Evolutionary conservation across 345 rosid genomes (phyloP).

Genomic region (Brassica incana): DNA sequence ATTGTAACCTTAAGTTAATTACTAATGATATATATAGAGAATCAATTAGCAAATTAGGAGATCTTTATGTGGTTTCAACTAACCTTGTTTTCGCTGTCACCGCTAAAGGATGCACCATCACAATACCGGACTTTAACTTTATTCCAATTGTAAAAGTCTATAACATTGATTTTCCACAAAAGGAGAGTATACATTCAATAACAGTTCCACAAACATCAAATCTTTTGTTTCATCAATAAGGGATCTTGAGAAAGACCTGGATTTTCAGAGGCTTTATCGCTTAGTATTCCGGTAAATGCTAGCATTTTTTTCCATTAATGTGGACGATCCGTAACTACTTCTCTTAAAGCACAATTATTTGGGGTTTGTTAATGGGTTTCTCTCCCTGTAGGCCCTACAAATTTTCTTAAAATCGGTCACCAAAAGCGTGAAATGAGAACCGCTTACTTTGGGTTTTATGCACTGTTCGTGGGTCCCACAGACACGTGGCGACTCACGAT

Average conservation of each 20-base stretch:
- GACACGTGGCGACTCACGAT: no score
- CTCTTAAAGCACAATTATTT: constrained; percentile 17
- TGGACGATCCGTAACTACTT: constrained; percentile 69
- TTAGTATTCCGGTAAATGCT: constrained; percentile 68
- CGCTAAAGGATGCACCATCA: constrained; percentile 88
- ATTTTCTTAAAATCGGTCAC: no score
- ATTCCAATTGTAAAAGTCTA: constrained; percentile 96
- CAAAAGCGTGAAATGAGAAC: no score
- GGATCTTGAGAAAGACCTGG: constrained; percentile 52
- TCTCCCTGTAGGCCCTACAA: no score
- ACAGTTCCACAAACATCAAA: neutral
- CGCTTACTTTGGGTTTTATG: no score
- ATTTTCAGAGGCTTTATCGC: constrained; percentile 67
- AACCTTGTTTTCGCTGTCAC: constrained; percentile 78
- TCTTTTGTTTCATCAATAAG: neutral
- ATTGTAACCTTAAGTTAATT: neutral
- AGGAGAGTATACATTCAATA: neutral
- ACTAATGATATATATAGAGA: neutral
- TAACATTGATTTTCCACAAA: neutral
- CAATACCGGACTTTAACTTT: constrained; percentile 85
- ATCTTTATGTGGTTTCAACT: neutral
- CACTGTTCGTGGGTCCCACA: no score
- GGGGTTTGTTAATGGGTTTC: no score
- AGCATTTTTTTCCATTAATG: constrained; percentile 62
- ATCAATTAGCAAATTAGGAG: neutral